phyloP scores from a whole-genome alignment of 345 rosid species.

The Dimocarpus longan region DNA sequence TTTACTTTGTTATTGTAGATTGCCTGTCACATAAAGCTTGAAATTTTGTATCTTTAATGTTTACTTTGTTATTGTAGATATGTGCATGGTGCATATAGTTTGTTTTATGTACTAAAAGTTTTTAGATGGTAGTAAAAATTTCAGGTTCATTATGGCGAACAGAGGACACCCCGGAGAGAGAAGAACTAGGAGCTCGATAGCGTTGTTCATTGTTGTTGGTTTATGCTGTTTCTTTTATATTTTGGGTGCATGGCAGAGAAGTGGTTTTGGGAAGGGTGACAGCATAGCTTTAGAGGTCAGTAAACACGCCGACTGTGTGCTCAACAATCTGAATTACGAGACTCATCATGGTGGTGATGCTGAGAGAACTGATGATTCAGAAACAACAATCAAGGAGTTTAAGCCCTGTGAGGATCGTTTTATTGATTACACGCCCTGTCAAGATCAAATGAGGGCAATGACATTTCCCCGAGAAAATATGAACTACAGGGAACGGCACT shows the following conservation, averaged over 20 bases:
- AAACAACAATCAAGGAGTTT: slow-evolving; percentile 27
- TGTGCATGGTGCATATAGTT: background rate
- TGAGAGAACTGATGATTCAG: slow-evolving; percentile 25
- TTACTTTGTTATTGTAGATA: background rate
- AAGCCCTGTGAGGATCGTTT: slow-evolving; percentile 49
- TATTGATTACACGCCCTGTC: slow-evolving; percentile 72
- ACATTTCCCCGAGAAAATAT: slow-evolving; percentile 59
- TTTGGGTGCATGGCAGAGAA: slow-evolving; percentile 76
- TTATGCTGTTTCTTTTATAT: slow-evolving; percentile 63
- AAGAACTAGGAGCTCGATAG: slow-evolving; percentile 45
- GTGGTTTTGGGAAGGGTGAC: slow-evolving; percentile 72
- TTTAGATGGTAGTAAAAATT: background rate
- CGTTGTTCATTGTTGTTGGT: slow-evolving; percentile 49
- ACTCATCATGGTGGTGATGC: slow-evolving; percentile 46
- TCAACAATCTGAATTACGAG: slow-evolving; percentile 52
- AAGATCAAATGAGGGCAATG: slow-evolving; percentile 66
- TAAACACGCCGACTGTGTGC: slow-evolving; percentile 50
- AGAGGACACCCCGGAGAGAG: slow-evolving; percentile 36
- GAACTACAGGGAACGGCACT: slow-evolving; percentile 69
- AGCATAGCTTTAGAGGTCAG: slow-evolving; percentile 53
- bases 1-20: background rate
- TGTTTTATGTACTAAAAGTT: background rate
- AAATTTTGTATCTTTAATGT: background rate
- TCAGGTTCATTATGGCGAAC: slow-evolving; percentile 36
- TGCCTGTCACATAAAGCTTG: background rate